Conservation (phyloP, 2,329 filamentous ascomycete genomes). For the Rhynchosporium graminicola region DNA sequence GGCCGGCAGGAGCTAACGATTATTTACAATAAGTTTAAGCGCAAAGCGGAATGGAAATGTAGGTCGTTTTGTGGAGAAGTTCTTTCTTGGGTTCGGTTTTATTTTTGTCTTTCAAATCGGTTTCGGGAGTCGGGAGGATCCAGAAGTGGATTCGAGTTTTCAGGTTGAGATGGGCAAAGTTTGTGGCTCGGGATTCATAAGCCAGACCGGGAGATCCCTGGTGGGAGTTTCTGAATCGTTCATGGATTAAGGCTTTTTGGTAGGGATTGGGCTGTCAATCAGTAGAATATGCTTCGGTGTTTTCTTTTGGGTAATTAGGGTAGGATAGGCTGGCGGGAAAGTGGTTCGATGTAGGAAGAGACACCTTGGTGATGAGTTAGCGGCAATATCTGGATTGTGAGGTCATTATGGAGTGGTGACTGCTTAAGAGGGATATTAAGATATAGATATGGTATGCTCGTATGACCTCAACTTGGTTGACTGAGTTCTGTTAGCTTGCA, state of each 20-base stretch:
- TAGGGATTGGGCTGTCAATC: constrained; percentile 4
- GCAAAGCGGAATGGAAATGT: neutral
- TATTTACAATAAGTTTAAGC: too few species aligned
- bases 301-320: neutral
- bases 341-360: neutral
- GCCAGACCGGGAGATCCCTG: neutral
- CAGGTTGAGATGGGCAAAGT: constrained; percentile 3
- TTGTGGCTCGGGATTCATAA: neutral
- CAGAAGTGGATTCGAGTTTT: neutral
- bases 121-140: too few species aligned
- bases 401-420: constrained; percentile 3
- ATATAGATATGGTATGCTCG: neutral
- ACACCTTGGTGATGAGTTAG: neutral
- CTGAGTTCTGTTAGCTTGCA: too few species aligned
- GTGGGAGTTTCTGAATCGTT: neutral
- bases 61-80: neutral
- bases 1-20: neutral
- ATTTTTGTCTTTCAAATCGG: neutral
- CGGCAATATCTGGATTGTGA: neutral
- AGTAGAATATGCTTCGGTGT: neutral
- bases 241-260: constrained; percentile 2
- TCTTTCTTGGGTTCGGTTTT: neutral
- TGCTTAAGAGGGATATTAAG: neutral
- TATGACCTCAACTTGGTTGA: neutral
- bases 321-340: neutral